Base-by-base conservation (phyloP, 2,329 filamentous ascomycete species). In the Phoma sp. region DNA sequence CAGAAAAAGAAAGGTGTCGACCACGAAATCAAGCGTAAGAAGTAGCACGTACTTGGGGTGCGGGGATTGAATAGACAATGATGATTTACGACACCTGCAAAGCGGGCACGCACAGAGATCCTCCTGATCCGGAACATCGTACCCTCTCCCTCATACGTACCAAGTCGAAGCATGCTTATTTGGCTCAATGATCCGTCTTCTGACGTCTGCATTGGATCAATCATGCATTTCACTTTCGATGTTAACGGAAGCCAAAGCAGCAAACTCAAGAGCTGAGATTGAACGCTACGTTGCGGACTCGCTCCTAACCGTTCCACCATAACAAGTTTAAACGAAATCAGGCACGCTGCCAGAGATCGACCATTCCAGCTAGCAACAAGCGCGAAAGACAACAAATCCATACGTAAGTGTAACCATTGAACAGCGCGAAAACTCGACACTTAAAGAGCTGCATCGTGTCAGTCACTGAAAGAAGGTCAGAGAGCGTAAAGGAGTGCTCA, bases 1-100 rank as follows among this genome's bases (percentile, higher is more conserved):
- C 60, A 62, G n/a, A 58, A 56, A 39, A 40, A 55, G 33, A 47
- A 45, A 21, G 36, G 33, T 6, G 25, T 6, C 10, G 21, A 13
- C 1, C 10, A 7, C 22, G 43, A 25, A 2, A 35, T 27, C 3
- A 48, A 43, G 13, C n/a, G 25, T 10, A 43, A 43, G 41, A 19
- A 35, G 33, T 51, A 33, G 10, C 32, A 35, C n/a, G 32, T 10
- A 15, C 22, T 33, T 13, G 15, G 5, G 31, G 6, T 33, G 10
- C 31, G 1, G 12, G 3, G 2, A 33, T 33, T 15, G 12, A 33
- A 33, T 33, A 17, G 32, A 17, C 10, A 35, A 6, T 4, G 7
- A 17, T 7, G n/a, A 35, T 17, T 35, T 9, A 35, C 32, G 32
- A 35, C 13, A 33, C 13, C 31, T 29, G 25, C 25, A 29, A 8